Base-by-base conservation (phyloP, 1,139 yeast species). In the Pichia sp. region DNA sequence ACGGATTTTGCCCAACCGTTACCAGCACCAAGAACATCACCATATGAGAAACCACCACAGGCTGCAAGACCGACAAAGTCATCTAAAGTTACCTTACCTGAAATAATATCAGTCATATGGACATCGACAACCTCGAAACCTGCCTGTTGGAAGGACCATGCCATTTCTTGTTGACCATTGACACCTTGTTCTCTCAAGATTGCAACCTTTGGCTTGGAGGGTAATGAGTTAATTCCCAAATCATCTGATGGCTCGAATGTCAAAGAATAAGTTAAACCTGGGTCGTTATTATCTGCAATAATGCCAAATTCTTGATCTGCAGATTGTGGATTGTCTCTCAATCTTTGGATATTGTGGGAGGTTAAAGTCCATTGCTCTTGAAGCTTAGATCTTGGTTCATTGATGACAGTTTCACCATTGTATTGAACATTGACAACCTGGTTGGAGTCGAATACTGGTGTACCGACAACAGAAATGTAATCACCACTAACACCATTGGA, bases 1-100 rank as follows among this genome's bases (percentile, higher is more conserved):
- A 91, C 95, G 15, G 96, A 85, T 58, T 87, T 88, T 43, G 99
- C 98, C 98, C 98, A 93, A 42, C 99, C 99, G 35, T 93, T 86
- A 58, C 96, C 99, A 22, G 98, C 98, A 49, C 99, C 98, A 44
- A 93, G 69, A 32, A 93, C 99, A 63, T 93, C 99, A 70, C 99
- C 99, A 56, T 88, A 93, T 2, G 97, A 87, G 69, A 93, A 93
- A 21, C 99, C 99, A 63, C 99, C 99, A 65, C 98, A 93, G 5
- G 98, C 98, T 37, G 97, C 98, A 40, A 93, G 54, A 45, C 99
- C 99, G 33, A 81, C 86, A 61, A 91, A 93, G 33, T 76, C 80
- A 51, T 74, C 78, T 49, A 93, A 69, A n/a, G 77, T 61, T 27
- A 82, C 80, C 51, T 67, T 69, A 29, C 94, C 94, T 27, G 71